Evolutionary conservation across 306 rosid genomes (phyloP), one percentile per base, ranked within the genome.

Genomic region (Prosopis cineraria): DNA sequence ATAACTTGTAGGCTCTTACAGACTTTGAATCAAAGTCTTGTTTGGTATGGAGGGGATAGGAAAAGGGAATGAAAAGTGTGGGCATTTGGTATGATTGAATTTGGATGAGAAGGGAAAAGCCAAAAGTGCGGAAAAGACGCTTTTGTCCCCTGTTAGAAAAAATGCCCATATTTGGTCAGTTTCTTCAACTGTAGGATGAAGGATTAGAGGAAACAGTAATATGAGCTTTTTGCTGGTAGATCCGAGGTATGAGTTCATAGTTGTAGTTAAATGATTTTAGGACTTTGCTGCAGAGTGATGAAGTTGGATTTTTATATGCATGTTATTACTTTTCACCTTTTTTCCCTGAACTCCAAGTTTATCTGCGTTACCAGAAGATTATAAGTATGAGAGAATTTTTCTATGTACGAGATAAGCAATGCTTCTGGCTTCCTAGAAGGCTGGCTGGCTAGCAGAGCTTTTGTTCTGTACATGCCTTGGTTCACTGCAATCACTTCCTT

Each of bases 281-380:
- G 43, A 67, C 70, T 71, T 59, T 17, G 40, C 68, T 27, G 27
- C 71, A 27, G 36, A 20, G 72, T 71, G 65, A 58, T 81, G 27
- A 44, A 31, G 81, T 44, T 69, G 53, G 25, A 40, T 29, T 41
- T 77, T 12, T 59, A 44, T 56, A 20, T 37, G 58, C 53, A 34
- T 75, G 27, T 52, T n/a, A 34, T 47, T n/a, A 33, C 52, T 83
- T 65, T 84, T 82, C 20, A 90, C 86, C 64, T 90, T 89, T 74
- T 85, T 80, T 36, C 93, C 96, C 84, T 90, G 91, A 40, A 80
- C 86, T 80, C 93, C 93, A 30, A 87, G 84, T 79, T 80, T 67
- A 41, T 90, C 96, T 90, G 76, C 60, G 78, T 34, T 45, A 45
- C 16, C 71, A 68, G 3, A 78, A 34, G 11, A 14, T 20, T 66